Evolutionary conservation across 768 basidiomycete genomes (phyloP).

Genomic region (Omphalotus guepiniiformis): DNA sequence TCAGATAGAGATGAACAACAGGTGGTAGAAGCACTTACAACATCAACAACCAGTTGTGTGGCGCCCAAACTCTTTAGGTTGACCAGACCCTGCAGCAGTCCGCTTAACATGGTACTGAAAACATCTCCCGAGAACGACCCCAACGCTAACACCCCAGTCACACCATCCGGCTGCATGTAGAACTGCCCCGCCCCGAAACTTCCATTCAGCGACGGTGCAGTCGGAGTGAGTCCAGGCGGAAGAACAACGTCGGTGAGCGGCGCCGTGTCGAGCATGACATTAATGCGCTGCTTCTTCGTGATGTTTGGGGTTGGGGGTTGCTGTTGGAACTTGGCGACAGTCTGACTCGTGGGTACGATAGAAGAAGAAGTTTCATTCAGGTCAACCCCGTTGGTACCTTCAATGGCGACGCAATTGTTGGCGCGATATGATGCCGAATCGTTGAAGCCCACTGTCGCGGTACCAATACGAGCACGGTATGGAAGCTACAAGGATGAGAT

Average conservation of each 20-base stretch:
- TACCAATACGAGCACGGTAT: slow-evolving; percentile 31
- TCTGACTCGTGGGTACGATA: neutral
- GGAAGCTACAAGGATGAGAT: slow-evolving; percentile 22
- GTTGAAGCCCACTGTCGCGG: slow-evolving; percentile 23
- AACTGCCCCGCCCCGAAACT: slow-evolving; percentile 52
- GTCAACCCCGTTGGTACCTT: slow-evolving; percentile 30
- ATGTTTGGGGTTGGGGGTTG: slow-evolving; percentile 2
- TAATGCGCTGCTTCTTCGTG: slow-evolving; percentile 21
- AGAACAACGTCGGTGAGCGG: slow-evolving; percentile 26
- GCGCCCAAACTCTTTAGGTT: slow-evolving; percentile 45
- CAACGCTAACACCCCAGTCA: slow-evolving; percentile 53
- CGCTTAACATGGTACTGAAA: slow-evolving; percentile 36
- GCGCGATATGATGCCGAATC: slow-evolving; percentile 25
- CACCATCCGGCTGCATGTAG: slow-evolving; percentile 46
- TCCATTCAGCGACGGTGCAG: slow-evolving; percentile 32
- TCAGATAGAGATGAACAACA: slow-evolving; percentile 1
- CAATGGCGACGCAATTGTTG: slow-evolving; percentile 30
- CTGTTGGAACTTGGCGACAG: slow-evolving; percentile 11
- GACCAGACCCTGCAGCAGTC: slow-evolving; percentile 42
- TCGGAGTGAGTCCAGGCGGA: slow-evolving; percentile 33
- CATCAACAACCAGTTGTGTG: slow-evolving; percentile 52
- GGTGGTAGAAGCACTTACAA: slow-evolving; percentile 30
- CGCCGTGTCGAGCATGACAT: slow-evolving; percentile 25
- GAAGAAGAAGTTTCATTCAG: slow-evolving; percentile 7
- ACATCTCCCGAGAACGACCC: slow-evolving; percentile 51